Base-by-base conservation (phyloP, 805 yeast genomes). In the Cyberlindnera americana region DNA sequence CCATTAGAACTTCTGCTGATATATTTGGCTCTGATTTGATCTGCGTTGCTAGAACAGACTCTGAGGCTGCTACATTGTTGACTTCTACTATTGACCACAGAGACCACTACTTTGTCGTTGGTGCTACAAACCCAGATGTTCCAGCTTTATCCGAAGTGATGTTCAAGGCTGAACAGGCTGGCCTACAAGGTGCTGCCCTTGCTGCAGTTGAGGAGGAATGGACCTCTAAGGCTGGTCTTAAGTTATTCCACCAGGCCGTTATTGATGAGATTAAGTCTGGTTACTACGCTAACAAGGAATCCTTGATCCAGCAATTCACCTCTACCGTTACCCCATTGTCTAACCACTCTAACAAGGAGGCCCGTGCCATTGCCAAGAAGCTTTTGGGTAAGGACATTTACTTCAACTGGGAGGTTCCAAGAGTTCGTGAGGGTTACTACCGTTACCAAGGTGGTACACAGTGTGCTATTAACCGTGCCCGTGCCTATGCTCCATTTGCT, bases 361-460 rank as follows among this genome's bases (percentile, higher is more conserved):
- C 95, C 46, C 75, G 83, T 56, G 70, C 73, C 47, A 61, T 90
- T 40, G 96, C 95, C 38, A 76, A 72, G 53, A 73, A 81, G 56
- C 66, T 90, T 36, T 67, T 84, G 44, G 96, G 96, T 50, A 73
- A 81, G 61, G 95, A 88, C 49, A 63, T 90, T 48, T 84, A 73
- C 77, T 90, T 89, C 67, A 79, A 91, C 77, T 91, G 97, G 97
- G 97, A 90, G 43, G 78, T 81, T 44, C 83, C 96, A 57, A 82
- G 97, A 66, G 95, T 86, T 48, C 78, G 97, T 64, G 98, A 91
- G 71, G 98, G 98, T 55, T 86, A 85, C 78, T 91, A 91, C 80
- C 79, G 96, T 61, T 90, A 88, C 80, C 73, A 72, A 58, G 98
- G 98, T 57, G 98, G 98, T 56, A 87, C 96, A 46, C 90, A 87